Base-by-base conservation (phyloP, 768 basidiomycete genomes). In the Leccinellum luteum region DNA sequence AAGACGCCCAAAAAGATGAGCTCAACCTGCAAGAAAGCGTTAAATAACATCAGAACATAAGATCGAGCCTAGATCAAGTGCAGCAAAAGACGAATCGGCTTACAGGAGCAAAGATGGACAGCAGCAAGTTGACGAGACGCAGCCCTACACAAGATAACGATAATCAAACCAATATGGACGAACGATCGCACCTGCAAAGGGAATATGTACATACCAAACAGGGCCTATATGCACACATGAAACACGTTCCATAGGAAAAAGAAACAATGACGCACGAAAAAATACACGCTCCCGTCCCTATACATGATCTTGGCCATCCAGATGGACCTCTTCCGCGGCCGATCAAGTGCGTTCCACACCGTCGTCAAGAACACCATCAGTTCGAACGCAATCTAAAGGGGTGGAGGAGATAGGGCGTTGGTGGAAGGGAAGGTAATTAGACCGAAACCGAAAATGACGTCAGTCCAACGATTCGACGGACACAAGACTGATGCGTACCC, bases 301-400 rank as follows among this genome's bases (percentile, higher is more conserved):
- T 73, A 69, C 61, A 73, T 49, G 51, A 73, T 44, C 43, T 58
- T 57, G 32, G 62, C 31, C 67, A 73, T 69, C 41, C 49, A 31
- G 12, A 28, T 35, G 32, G 60, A 28, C 17, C 54, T 34, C 3
- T 52, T 21, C 14, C 64, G 65, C 14, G 73, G 73, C 25, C 53
- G 60, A 43, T 73, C 66, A 12, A 72, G 56, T 2, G 65, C 63
- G 14, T 73, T 74, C 70, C 73, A 71, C 12, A 63, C 54, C 1
- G 62, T 63, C 44, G 64, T 66, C 30, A 61, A 6, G 49, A 74
- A 74, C 8, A 74, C 48, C 58, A 74, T 59, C n/a, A 66, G 13
- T 48, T 74, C 73, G 13, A 72, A 74, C 2, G 48, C 58, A 3
- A 71, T 61, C 71, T 73, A 21, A n/a, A 44, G 19, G n/a, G n/a